Evolutionary conservation across 2,329 filamentous ascomycete species (phyloP).

Genomic region (Plectosphaerella plurivora): DNA sequence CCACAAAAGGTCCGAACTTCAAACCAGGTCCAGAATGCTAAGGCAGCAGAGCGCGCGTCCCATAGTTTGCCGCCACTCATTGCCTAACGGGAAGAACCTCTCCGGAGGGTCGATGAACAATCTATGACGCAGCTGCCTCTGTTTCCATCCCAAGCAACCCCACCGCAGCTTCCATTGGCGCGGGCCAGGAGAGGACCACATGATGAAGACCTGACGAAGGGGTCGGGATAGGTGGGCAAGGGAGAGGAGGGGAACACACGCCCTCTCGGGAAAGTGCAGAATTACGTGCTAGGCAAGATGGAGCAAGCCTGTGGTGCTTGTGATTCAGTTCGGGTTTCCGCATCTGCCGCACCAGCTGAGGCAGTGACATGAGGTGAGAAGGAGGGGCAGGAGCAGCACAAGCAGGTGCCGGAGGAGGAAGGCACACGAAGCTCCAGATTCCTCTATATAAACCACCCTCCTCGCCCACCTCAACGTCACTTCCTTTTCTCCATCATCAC

Average conservation of each 20-base stretch:
- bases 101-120: background rate
- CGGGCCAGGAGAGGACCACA: background rate
- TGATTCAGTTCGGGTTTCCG: background rate
- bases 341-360: background rate
- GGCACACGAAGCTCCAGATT: background rate
- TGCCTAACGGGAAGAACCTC: background rate
- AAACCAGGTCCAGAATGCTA: background rate
- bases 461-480: slow-evolving; percentile 3
- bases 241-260: background rate
- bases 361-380: too few species aligned
- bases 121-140: background rate
- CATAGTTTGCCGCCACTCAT: background rate
- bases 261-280: background rate
- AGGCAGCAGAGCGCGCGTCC: background rate
- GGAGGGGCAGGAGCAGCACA: background rate
- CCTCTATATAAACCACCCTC: slow-evolving; percentile 18
- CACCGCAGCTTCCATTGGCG: background rate
- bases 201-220: background rate
- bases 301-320: background rate
- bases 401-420: background rate
- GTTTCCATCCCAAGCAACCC: background rate
- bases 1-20: background rate
- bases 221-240: background rate
- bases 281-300: background rate
- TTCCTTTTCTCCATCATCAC: slow-evolving; percentile 11